These are phyloP conservation scores for Raphidocelis subcapitata DNA, from an alignment of 139 green algal species.

Conservation along the genomic window DNA sequence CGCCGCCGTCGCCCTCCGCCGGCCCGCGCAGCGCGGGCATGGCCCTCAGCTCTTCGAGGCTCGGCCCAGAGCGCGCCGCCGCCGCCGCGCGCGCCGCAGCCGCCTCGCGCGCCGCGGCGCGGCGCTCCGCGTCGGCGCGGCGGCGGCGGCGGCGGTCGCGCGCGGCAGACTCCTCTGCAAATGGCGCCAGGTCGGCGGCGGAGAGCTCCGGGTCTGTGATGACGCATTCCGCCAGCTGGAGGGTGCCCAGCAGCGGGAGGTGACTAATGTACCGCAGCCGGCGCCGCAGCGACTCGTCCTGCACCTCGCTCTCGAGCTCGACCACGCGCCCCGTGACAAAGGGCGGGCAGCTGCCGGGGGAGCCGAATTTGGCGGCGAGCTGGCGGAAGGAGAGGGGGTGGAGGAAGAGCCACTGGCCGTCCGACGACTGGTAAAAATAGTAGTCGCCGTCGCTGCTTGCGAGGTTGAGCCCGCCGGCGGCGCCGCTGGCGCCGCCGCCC, in stretches of 20 bases:
- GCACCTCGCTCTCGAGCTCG: slow-evolving; percentile 68
- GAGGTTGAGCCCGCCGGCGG: no score
- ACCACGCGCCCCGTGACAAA: slow-evolving; percentile 56
- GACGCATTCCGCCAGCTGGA: slow-evolving; percentile 58
- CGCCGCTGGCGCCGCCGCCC: no score
- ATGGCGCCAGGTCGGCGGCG: slow-evolving; percentile 57
- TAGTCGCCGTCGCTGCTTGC: slow-evolving; percentile 33
- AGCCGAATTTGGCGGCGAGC: slow-evolving; percentile 52
- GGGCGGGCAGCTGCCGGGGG: slow-evolving; percentile 52
- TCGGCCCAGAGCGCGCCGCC: slow-evolving; percentile 33
- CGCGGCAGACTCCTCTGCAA: slow-evolving; percentile 62
- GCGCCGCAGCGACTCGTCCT: slow-evolving; percentile 33
- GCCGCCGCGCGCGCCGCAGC: slow-evolving; percentile 37
- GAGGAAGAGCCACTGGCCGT: slow-evolving; percentile 82
- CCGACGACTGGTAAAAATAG: slow-evolving; percentile 62
- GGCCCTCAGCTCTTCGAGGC: slow-evolving; percentile 50
- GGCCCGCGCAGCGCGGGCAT: slow-evolving; percentile 25
- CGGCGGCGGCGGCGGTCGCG: slow-evolving; percentile 50
- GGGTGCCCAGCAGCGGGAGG: slow-evolving; percentile 60
- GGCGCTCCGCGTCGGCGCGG: slow-evolving; percentile 20
- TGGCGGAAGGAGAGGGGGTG: slow-evolving; percentile 68
- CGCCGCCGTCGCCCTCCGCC: background rate
- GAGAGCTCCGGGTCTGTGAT: slow-evolving; percentile 41
- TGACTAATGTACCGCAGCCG: slow-evolving; percentile 63
- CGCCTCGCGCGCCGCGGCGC: slow-evolving; percentile 35